A percentile compares a stretch with the other conserved stretches of the same genome.
Evolutionary conservation across 345 rosid species (phyloP).

Genomic region (Bretschneidera sinensis): DNA sequence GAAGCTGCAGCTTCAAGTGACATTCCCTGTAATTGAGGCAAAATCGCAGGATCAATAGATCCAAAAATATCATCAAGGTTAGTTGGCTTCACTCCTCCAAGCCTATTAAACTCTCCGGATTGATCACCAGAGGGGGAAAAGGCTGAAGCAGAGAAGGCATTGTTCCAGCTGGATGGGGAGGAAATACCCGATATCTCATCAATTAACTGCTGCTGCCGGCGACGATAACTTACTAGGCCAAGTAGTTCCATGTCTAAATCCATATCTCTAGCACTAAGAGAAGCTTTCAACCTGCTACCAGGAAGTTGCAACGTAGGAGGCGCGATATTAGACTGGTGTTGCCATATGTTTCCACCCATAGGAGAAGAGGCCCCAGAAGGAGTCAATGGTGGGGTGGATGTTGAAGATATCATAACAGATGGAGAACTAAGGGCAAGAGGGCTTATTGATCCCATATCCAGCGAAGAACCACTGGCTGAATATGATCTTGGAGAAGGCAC

Average conservation of each 20-base stretch:
- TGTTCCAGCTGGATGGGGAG: conserved; percentile 65
- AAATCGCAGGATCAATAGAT: conserved; percentile 31
- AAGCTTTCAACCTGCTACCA: conserved; percentile 67
- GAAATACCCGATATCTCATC: conserved; percentile 52
- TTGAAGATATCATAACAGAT: conserved; percentile 36
- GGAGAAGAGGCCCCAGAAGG: conserved; percentile 63
- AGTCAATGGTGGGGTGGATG: conserved; percentile 65
- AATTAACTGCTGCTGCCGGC: conserved; percentile 36
- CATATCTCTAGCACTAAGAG: conserved; percentile 58
- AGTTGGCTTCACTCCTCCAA: conserved; percentile 56
- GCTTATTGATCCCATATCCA: conserved; percentile 60
- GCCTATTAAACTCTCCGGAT: conserved; percentile 42
- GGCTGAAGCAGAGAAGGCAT: conserved; percentile 36
- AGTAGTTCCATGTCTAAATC: conserved; percentile 47
- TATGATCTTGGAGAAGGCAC: conserved; percentile 74
- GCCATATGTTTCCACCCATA: conserved; percentile 45
- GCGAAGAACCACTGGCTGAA: conserved; percentile 40
- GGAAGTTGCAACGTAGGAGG: conserved; percentile 78
- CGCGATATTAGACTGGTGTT: conserved; percentile 37
- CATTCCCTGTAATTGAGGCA: conserved; percentile 40
- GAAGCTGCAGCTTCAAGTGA: conserved; percentile 32
- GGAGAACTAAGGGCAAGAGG: conserved; percentile 59
- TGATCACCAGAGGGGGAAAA: conserved; percentile 36
- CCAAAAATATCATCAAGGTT: conserved; percentile 68
- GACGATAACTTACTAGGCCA: conserved; percentile 29